Base-by-base conservation (phyloP, 2,329 filamentous ascomycete genomes). In the Clonostachys solani region DNA sequence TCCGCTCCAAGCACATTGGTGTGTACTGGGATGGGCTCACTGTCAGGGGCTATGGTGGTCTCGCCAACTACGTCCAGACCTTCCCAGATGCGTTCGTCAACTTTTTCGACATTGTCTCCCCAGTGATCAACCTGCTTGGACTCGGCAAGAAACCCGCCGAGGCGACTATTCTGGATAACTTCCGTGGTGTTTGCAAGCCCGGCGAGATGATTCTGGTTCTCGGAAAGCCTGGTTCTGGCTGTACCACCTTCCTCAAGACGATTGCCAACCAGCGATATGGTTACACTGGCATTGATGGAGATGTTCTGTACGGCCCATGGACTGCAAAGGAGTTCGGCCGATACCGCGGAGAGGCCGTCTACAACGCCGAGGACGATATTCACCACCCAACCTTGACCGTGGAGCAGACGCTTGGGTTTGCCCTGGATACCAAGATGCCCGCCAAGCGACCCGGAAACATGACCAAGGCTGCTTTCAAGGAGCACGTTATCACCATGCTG, bases 151-250 rank as follows among this genome's bases (percentile, higher is more conserved):
- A 87, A 62, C 84, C 84, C 3, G 73, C 72, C 33, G 86, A 95
- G 61, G 79, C 84, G 38, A 84, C 89, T 6, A 84, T 95, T 42
- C 68, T 95, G 19, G 77, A 89, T 51, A 73, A 80, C 53, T 94
- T 92, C 68, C 75, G 74, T 45, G 87, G 86, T 33, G 75, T 87
- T 2, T 81, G 83, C 48, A 83, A 85, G 52, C 87, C 89, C 0
- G 92, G 91, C 1, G 91, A 96, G 72, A 95, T 96, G 90, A 79
- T 92, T 0, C 73, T 95, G 3, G 89, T 95, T 0, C 73, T 95
- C 7, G 89, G 89, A 18, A 80, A 84, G 51, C 89, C 89, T 1
- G 89, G 89, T 0, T 84, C 80, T 1, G 84, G 84, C 23, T 88
- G 84, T 60, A 85, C 83, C 2, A 85, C 84, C 0, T 86, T 87